These are phyloP conservation scores for Ustilago loliicola DNA, from an alignment of 1,284 basidiomycete species.

Conservation along the genomic window DNA sequence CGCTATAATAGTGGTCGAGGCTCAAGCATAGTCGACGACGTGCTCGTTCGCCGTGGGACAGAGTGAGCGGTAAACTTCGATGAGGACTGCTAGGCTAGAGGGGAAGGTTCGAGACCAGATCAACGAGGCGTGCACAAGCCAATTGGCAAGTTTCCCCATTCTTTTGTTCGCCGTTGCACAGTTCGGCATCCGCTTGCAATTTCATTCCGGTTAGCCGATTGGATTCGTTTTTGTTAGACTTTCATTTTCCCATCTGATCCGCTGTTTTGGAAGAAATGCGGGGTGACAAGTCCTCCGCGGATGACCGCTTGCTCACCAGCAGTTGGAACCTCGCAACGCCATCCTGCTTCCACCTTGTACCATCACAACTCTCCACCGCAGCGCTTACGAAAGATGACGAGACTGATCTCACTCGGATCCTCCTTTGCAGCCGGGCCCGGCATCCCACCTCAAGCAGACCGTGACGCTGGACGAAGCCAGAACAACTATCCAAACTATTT, in stretches of 20 bases:
- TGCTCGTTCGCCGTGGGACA: too few relatives aligned
- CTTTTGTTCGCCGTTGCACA: not conserved
- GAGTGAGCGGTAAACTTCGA: too few relatives aligned
- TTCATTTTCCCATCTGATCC: not conserved
- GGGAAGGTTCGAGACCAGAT: too few relatives aligned
- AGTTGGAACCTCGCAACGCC: not conserved
- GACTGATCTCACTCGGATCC: constrained; percentile 28
- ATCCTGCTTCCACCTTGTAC: not conserved
- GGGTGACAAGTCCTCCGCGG: not conserved
- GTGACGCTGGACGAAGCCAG: constrained; percentile 28
- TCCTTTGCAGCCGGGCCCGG: constrained; percentile 42
- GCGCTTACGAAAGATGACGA: not conserved
- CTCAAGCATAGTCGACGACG: too few relatives aligned
- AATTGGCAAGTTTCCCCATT: constrained; percentile 13
- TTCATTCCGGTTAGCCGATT: constrained; percentile 7
- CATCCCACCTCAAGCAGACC: constrained; percentile 25
- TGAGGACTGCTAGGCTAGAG: too few relatives aligned
- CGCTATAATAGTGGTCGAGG: too few relatives aligned
- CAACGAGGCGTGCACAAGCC: constrained; percentile 1
- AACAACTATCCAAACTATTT: constrained; percentile 41
- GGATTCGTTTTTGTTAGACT: not conserved
- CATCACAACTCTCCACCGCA: not conserved
- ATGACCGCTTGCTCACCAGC: not conserved
- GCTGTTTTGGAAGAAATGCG: not conserved
- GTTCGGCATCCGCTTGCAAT: not conserved